Evolutionary conservation across 2,329 filamentous ascomycete genomes (phyloP).

Genomic region (Cladophialophora yegresii): DNA sequence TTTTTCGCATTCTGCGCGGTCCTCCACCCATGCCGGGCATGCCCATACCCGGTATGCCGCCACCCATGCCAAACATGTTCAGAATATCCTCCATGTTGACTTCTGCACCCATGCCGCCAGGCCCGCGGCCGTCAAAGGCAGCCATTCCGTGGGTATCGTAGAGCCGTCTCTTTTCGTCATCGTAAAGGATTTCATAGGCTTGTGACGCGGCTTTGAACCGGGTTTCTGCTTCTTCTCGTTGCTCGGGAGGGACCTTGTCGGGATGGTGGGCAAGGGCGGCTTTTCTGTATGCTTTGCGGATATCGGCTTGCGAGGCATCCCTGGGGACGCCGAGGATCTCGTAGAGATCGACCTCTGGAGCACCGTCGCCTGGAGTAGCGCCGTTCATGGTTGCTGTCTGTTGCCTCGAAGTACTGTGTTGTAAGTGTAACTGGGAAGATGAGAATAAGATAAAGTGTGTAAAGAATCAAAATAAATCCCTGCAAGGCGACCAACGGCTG

Average conservation of each 20-base stretch:
- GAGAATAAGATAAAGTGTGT: background rate
- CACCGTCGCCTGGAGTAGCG: constrained; percentile 22
- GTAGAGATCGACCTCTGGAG: constrained; percentile 36
- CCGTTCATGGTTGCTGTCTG: constrained; percentile 27
- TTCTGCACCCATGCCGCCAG: constrained; percentile 68
- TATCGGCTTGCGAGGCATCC: constrained; percentile 39
- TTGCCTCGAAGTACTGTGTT: background rate
- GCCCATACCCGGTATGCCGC: constrained; percentile 53
- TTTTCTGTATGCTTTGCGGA: constrained; percentile 78
- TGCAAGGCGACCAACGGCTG: constrained; percentile 19
- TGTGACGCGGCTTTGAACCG: constrained; percentile 92
- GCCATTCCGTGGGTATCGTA: constrained; percentile 97
- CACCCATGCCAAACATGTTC: constrained; percentile 65
- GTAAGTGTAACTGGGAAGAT: background rate
- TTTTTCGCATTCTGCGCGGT: constrained; percentile 66
- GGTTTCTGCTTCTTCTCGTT: constrained; percentile 80
- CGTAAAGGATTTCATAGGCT: constrained; percentile 95
- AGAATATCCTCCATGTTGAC: constrained; percentile 78
- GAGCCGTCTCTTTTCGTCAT: constrained; percentile 87
- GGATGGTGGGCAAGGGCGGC: constrained; percentile 88
- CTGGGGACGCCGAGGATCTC: constrained; percentile 62
- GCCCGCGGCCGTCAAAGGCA: constrained; percentile 78
- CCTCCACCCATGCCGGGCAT: constrained; percentile 55
- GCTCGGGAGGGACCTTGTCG: constrained; percentile 87
- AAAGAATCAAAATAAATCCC: constrained; percentile 1